Evolutionary conservation across 2,329 filamentous ascomycete species (phyloP), one percentile per base, ranked within the genome.

Genomic region (Plenodomus lindquistii): DNA sequence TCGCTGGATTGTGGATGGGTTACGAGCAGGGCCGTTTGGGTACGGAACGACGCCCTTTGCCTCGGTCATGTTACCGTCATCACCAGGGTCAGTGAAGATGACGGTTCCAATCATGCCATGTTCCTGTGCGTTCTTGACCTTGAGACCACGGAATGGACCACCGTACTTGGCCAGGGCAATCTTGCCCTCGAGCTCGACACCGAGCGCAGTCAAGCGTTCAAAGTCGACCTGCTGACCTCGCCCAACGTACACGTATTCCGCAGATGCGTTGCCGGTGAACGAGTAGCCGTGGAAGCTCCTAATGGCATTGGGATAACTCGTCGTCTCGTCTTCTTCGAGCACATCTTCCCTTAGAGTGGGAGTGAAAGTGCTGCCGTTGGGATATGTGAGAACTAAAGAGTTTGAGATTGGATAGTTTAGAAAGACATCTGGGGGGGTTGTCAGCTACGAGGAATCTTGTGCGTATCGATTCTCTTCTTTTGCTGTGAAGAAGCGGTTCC

Each of bases 201-300:
- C 74, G 7, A 77, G 62, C 22, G 67, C 70, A 15, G 66, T 41
- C 7, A 77, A 61, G 15, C 74, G 67, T n/a, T 77, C 65, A 39
- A 78, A 79, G 45, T 79, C 77, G n/a, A 73, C 72, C 44, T 75
- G 65, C 44, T 73, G 69, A 13, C 70, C 70, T 52, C 66, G 54
- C 22, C 76, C 75, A 13, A 78, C 75, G 49, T 77, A 79, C 37
- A 77, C 74, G 49, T 75, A 79, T 62, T 78, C 75, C 24, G 75
- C 77, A 49, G 69, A 72, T 31, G 73, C 77, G 54, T 77, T 72
- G 16, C 77, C 77, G 20, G 67, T 73, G 45, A 71, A 71, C 3
- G 75, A 78, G 51, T 79, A 79, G 34, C 76, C 77, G 52, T 79
- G 74, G 54, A 80, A 80, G 11, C 70, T 74, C 0, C 76, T 73